Conservation (phyloP, 2,329 filamentous ascomycete species). For the Thyridium curvatum region DNA sequence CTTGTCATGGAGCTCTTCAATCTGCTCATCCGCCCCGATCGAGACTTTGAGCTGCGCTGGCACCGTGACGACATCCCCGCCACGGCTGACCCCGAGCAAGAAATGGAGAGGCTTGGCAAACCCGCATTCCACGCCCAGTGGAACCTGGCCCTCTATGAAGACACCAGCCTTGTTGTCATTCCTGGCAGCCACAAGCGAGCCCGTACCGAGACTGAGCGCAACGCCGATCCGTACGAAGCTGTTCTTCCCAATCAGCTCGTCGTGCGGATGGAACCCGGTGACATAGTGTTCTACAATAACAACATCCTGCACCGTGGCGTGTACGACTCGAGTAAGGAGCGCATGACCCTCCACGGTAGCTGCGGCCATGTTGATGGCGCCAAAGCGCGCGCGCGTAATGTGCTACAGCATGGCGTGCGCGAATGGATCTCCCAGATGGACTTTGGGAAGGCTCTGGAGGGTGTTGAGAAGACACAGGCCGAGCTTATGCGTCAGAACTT, state of each 20-base stretch:
- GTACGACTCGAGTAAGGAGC: conserved; percentile 52
- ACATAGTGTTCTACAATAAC: conserved; percentile 84
- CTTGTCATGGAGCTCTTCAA: conserved; percentile 91
- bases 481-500: conserved; percentile 58
- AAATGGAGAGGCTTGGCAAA: conserved; percentile 51
- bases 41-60: conserved; percentile 72
- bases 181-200: conserved; percentile 70
- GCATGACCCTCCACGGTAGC: conserved; percentile 67
- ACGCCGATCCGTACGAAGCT: conserved; percentile 58
- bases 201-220: conserved; percentile 63
- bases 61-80: conserved; percentile 77
- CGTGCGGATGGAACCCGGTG: conserved; percentile 66
- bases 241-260: conserved; percentile 57
- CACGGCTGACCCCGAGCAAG: conserved; percentile 59
- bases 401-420: conserved; percentile 68
- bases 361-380: conserved; percentile 56
- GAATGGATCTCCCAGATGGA: conserved; percentile 56
- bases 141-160: conserved; percentile 76
- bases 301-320: conserved; percentile 75
- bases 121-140: conserved; percentile 76
- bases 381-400: conserved; percentile 57
- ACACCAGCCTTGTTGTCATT: conserved; percentile 67
- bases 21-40: conserved; percentile 67
- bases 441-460: conserved; percentile 38
- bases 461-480: conserved; percentile 40